Conservation (phyloP, 1,284 basidiomycete species). For the Ceratobasidium sp. region DNA sequence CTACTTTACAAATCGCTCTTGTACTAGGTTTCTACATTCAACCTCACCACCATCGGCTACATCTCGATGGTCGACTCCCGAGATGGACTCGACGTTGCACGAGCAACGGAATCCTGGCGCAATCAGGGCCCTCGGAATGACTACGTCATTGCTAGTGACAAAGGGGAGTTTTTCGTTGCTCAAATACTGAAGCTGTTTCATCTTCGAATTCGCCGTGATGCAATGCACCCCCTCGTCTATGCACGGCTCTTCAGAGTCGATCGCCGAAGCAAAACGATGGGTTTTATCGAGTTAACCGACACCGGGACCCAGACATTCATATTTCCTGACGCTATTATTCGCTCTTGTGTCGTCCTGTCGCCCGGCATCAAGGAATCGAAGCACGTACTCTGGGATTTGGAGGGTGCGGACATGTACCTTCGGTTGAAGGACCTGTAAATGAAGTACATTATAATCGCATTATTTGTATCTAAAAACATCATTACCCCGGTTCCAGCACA, state of each 20-base stretch:
- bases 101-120: background rate
- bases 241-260: background rate
- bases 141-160: background rate
- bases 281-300: background rate
- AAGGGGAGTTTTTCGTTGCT: background rate
- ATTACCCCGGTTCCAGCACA: no score
- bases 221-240: background rate
- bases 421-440: background rate
- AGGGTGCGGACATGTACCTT: conserved; percentile 19
- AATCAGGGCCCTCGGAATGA: background rate
- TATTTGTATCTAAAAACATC: no score
- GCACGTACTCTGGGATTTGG: conserved; percentile 19
- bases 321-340: conserved; percentile 13
- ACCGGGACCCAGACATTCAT: background rate
- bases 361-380: background rate
- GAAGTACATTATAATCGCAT: no score
- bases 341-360: conserved; percentile 8
- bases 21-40: background rate
- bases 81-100: background rate
- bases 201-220: background rate
- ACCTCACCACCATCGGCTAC: background rate
- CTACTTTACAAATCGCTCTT: no score
- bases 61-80: background rate
- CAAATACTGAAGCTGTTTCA: background rate
- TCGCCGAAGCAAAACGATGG: background rate